A percentile compares a stretch with the other conserved stretches of the same genome.
These are phyloP conservation scores for Debaryomyces hansenii DNA, from an alignment of 805 yeast genomes.

Conservation along the genomic window DNA sequence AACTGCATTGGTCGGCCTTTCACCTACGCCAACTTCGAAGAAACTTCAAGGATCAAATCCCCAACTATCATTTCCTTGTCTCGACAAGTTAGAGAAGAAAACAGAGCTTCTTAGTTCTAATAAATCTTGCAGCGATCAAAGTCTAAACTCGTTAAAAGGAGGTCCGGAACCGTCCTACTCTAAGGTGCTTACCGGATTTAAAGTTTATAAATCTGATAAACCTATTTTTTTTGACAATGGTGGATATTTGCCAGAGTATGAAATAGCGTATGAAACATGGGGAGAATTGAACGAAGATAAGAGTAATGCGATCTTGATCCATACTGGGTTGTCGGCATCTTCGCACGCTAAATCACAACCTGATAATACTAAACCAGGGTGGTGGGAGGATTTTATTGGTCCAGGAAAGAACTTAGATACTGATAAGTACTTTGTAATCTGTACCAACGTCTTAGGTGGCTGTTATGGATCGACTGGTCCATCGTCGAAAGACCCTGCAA, in stretches of 20 bases:
- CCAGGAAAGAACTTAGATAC: conserved; percentile 81
- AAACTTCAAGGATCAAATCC: conserved; percentile 49
- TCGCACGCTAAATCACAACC: conserved; percentile 88
- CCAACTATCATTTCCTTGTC: conserved; percentile 78
- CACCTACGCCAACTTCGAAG: conserved; percentile 5
- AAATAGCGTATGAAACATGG: conserved; percentile 94
- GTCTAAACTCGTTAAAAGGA: conserved; percentile 46
- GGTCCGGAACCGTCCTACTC: conserved; percentile 90
- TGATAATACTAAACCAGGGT: conserved; percentile 70
- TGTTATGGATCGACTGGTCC: conserved; percentile 97
- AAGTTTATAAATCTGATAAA: conserved; percentile 50
- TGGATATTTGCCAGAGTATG: conserved; percentile 67
- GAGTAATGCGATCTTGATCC: conserved; percentile 76
- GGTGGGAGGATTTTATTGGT: conserved; percentile 97
- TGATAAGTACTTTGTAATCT: conserved; percentile 73
- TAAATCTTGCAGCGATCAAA: conserved; percentile 15
- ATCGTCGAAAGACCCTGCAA: conserved; percentile 72
- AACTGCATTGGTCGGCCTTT: not conserved
- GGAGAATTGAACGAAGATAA: conserved; percentile 63
- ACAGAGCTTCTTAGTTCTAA: conserved; percentile 30
- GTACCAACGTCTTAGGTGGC: conserved; percentile 92
- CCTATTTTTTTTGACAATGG: conserved; percentile 82
- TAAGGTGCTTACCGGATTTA: conserved; percentile 64
- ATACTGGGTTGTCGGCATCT: conserved; percentile 91
- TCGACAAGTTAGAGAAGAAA: conserved; percentile 70